Evolutionary conservation across 1,139 yeast genomes (phyloP).

Genomic region (Kodamaea arcana): DNA sequence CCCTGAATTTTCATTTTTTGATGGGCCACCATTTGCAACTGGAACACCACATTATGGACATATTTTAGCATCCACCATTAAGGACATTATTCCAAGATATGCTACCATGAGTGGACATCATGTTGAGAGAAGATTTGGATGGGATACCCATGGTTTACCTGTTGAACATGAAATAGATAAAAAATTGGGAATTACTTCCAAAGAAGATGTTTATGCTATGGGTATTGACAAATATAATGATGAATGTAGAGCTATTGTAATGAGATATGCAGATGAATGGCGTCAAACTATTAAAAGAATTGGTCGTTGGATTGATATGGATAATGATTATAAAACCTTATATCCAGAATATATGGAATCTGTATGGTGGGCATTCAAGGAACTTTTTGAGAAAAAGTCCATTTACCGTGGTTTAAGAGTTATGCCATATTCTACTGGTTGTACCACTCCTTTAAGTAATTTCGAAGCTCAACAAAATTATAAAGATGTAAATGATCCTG

Average conservation of each 20-base stretch:
- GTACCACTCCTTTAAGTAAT: constrained; percentile 93
- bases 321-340: constrained; percentile 94
- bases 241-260: constrained; percentile 94
- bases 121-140: constrained; percentile 96
- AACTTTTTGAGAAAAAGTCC: constrained; percentile 75
- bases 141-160: constrained; percentile 99
- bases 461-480: constrained; percentile 98
- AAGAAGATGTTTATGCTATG: constrained; percentile 88
- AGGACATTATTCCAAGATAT: constrained; percentile 95
- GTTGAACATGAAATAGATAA: constrained; percentile 98
- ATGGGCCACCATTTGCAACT: constrained; percentile 99
- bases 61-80: constrained; percentile 90
- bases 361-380: constrained; percentile 98
- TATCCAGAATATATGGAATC: constrained; percentile 97
- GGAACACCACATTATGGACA: constrained; percentile 99
- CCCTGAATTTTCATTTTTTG: constrained; percentile 89
- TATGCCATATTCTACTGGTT: constrained; percentile 98
- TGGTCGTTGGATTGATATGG: constrained; percentile 99
- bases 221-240: constrained; percentile 92
- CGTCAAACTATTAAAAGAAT: constrained; percentile 84
- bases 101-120: constrained; percentile 97
- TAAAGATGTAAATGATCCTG: constrained; percentile 96
- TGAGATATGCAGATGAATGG: constrained; percentile 97
- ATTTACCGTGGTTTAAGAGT: constrained; percentile 95
- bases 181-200: constrained; percentile 87